Base-by-base conservation (phyloP, 2,329 filamentous ascomycete species). In the Fragosphaeria purpurea region DNA sequence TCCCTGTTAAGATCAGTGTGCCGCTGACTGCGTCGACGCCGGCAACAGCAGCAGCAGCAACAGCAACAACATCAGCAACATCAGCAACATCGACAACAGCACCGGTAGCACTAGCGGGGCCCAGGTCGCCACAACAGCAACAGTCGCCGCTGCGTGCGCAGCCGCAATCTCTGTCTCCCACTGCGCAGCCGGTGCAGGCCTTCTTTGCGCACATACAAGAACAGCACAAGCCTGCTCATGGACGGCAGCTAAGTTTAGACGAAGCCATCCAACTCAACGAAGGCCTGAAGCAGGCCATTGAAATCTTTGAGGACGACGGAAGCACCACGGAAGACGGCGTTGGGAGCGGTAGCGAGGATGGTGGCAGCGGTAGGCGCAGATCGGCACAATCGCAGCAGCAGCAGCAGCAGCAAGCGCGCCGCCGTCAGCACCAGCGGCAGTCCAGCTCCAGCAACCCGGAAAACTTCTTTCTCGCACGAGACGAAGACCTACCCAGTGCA, bases 221-320 rank as follows among this genome's bases (percentile, higher is more conserved):
- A 33, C 52, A 51, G 45, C 55, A 50, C 41, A 44, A 54, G 41
- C 50, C 52, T 12, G 47, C 51, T 50, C 60, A 62, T 48, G 66
- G 71, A 55, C 66, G 62, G 50, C 67, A 68, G 22, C 66, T 75
- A 40, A 72, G 67, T 45, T 62, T 82, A 22, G 74, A 80, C 49
- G 73, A 80, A 50, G 73, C 73, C 2, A 66, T 82, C 49, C 67
- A 67, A 41, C 70, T 76, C 43, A 81, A 80, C 55, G 71, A 73
- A 47, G 77, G 75, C 3, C 66, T 83, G 40, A 75, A 73, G 58
- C 73, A 73, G 50, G 78, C 78, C 5, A 82, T 83, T 56, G 72
- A 77, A 53, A 82, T 83, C 44, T 77, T 83, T 37, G 80, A 83
- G 59, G 79, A 83, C 58, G 72, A 75, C 33, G 58, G 56, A 13